A percentile compares a stretch with the other conserved stretches of the same genome.
Evolutionary conservation across 805 yeast species (phyloP).

Genomic region (Candida broadrunensis): DNA sequence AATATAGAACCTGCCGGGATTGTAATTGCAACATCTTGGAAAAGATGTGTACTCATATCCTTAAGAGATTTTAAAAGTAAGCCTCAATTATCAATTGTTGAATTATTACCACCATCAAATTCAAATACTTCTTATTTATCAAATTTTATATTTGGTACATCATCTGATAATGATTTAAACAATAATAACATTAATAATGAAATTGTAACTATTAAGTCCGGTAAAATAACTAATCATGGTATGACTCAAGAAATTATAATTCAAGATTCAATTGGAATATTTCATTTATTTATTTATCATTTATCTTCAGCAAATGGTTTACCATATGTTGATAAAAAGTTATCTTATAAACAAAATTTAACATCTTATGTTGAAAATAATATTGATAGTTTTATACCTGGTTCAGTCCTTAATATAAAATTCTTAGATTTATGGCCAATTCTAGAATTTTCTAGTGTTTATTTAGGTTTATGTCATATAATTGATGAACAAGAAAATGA

Average conservation of each 20-base stretch:
- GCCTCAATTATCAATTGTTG: constrained; percentile 41
- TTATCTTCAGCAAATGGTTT: constrained; percentile 24
- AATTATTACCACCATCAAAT: constrained; percentile 18
- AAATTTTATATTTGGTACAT: constrained; percentile 2
- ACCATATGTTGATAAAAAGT: constrained; percentile 22
- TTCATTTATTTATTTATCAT: constrained; percentile 27
- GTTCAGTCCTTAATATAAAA: constrained; percentile 46
- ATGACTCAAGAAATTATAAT: constrained; percentile 37
- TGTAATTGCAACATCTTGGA: constrained; percentile 64
- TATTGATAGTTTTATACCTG: constrained; percentile 42
- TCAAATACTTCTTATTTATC: constrained; percentile 9
- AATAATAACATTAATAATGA: constrained; percentile 29
- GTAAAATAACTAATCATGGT: constrained; percentile 50
- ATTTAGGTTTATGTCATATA: constrained; percentile 35
- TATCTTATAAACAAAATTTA: constrained; percentile 30
- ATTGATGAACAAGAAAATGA: constrained; percentile 13
- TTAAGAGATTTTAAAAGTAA: constrained; percentile 70
- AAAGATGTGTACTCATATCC: constrained; percentile 59
- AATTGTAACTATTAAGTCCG: constrained; percentile 58
- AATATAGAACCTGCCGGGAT: constrained; percentile 75
- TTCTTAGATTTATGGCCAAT: constrained; percentile 62
- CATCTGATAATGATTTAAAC: constrained; percentile 7
- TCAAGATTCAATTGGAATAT: constrained; percentile 45
- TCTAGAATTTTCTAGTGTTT: constrained; percentile 29
- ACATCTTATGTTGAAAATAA: constrained; percentile 24